Evolutionary conservation across 2,329 filamentous ascomycete species (phyloP).

Genomic region (Aspergillus sp.): DNA sequence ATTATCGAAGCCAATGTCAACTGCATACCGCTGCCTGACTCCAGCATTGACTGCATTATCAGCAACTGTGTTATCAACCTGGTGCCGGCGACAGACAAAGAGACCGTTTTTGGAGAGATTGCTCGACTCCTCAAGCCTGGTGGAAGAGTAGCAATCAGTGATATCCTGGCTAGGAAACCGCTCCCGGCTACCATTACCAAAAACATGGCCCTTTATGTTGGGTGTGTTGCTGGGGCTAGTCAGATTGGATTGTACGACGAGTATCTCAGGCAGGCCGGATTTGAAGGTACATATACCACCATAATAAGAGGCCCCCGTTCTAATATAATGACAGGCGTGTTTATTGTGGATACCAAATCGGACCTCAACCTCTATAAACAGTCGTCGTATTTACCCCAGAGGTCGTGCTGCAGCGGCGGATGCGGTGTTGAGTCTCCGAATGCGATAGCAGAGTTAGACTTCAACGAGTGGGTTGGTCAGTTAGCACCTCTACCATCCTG

Average conservation of each 20-base stretch:
- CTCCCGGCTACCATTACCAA: slow-evolving; percentile 53
- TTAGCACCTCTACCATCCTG: slow-evolving; percentile 13
- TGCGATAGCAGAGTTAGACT: slow-evolving; percentile 39
- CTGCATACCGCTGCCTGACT: slow-evolving; percentile 46
- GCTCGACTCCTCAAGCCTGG: slow-evolving; percentile 58
- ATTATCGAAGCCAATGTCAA: slow-evolving; percentile 59
- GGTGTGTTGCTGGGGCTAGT: slow-evolving; percentile 62
- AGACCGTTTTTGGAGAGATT: slow-evolving; percentile 59
- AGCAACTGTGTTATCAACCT: slow-evolving; percentile 67
- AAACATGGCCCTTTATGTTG: slow-evolving; percentile 58
- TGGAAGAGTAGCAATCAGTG: slow-evolving; percentile 60
- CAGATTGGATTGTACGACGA: slow-evolving; percentile 53
- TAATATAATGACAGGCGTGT: slow-evolving; percentile 36
- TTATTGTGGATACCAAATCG: slow-evolving; percentile 49
- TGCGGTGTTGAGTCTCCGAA: background rate
- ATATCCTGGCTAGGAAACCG: slow-evolving; percentile 57
- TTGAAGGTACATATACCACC: slow-evolving; percentile 43
- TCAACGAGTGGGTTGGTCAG: slow-evolving; percentile 56
- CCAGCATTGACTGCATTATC: slow-evolving; percentile 58
- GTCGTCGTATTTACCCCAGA: slow-evolving; percentile 24
- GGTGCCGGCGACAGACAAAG: slow-evolving; percentile 56
- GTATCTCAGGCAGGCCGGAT: slow-evolving; percentile 55
- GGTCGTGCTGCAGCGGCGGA: slow-evolving; percentile 20
- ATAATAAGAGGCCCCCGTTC: background rate
- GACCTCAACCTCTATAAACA: slow-evolving; percentile 52